Base-by-base conservation (phyloP, 176 grass and related monocot species). In the Echinochloa phyllopogon region DNA sequence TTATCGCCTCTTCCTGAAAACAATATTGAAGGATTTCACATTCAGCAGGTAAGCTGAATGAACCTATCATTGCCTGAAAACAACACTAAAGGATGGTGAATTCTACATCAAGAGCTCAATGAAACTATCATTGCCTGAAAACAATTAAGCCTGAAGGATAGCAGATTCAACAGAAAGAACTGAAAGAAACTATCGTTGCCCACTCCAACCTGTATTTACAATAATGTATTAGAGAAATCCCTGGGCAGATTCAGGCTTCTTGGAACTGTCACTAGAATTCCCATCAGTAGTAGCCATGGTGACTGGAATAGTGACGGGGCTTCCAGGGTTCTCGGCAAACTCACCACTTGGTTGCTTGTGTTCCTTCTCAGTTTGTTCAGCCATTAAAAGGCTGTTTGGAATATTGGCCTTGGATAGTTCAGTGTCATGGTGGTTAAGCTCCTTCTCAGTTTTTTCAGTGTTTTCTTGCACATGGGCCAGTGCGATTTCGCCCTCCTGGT, bases 201-300 rank as follows among this genome's bases (percentile, higher is more conserved):
- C 75, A 36, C 18, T 63, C 44, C 25, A 45, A 48, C 69, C 63
- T 39, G 38, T 80, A 80, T 79, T 65, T 85, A 59, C 67, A 79
- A 77, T 36, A 49, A 65, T 49, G 13, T 84, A 65, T 61, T 57
- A 82, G 14, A 83, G 58, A 81, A 81, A 89, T 85, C 89, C 81
- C 76, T 89, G 78, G 77, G 82, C 84, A 67, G 85, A 72, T 55
- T 88, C 68, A 24, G 89, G 72, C 68, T 91, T 89, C 78, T 83
- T 62, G 38, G 84, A 66, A 59, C 63, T 67, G 57, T 69, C 75
- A 10, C 42, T 75, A 56, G 83, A 77, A 37, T 90, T 80, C 37
- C 63, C 83, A 38, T 81, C 79, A 47, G 41, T 21, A 70, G 70
- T 58, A 44, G 69, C 75, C 29, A 55, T 51, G 58, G 65, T 74